phyloP scores from a whole-genome alignment of 2,329 filamentous ascomycete genomes.

The Cordyceps cicadae region DNA sequence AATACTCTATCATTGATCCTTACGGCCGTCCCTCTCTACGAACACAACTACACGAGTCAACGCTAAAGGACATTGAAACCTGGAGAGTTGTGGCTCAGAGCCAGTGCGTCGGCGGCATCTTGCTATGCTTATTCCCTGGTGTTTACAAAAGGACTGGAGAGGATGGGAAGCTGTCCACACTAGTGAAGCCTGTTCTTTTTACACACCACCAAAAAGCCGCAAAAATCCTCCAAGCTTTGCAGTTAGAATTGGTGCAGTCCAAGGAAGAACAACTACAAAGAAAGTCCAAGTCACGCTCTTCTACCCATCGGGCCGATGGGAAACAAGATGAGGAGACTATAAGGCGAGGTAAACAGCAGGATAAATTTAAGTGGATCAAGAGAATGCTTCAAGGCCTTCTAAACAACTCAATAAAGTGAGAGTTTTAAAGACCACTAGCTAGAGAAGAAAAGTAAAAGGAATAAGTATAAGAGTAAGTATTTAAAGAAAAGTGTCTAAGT shows the following conservation, averaged over 20 bases:
- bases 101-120: slow-evolving; percentile 1
- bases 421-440: too few relatives aligned
- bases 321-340: background rate
- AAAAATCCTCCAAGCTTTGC: background rate
- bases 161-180: background rate
- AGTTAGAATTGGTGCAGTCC: background rate
- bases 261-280: background rate
- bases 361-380: too few relatives aligned
- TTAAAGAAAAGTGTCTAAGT: too few relatives aligned
- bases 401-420: too few relatives aligned
- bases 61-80: background rate
- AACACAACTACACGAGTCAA: background rate
- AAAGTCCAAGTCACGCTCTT: background rate
- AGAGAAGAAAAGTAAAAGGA: too few relatives aligned
- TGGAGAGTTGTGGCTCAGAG: background rate
- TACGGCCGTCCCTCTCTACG: background rate
- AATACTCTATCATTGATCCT: background rate
- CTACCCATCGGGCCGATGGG: background rate
- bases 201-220: background rate
- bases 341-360: background rate
- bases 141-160: background rate
- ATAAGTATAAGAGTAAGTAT: too few relatives aligned
- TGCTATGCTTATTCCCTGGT: background rate
- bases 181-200: background rate
- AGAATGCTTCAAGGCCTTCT: too few relatives aligned